Base-by-base conservation (phyloP, 768 basidiomycete genomes). In the Pleurotus eryngii region DNA sequence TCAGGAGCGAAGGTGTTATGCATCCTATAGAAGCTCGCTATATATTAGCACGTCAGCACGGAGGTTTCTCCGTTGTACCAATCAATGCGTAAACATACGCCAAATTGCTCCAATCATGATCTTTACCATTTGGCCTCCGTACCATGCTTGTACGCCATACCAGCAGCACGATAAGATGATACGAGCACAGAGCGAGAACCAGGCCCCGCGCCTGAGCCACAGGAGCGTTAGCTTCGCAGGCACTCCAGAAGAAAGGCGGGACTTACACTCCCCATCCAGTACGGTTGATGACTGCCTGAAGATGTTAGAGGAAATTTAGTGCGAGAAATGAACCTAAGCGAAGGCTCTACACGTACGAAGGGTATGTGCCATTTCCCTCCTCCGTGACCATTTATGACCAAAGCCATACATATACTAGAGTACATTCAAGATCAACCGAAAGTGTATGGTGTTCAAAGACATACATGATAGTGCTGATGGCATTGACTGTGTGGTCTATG, bases 281-380 rank as follows among this genome's bases (percentile, higher is more conserved):
- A 7, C 68, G 60, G 49, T 67, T 70, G 3, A 70, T 56, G 7
- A 70, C 64, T 3, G 68, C 65, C 68, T 69, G 26, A 12, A 30
- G 35, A 24, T 7, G 38, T 9, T 15, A 1, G 20, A 22, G 1
- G 49, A 8, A 42, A 30, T 6, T 38, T 5, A 46, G 7, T 11
- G 14, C 39, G 20, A 22, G 20, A 30, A 24, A 14, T 42, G 3
- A 14, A 7, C 48, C n/a, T 5, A n/a, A 46, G 46, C 14, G n/a
- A 20, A 6, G 50, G 40, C 14, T 6, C 12, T 5, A 17, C 43
- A 59, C 69, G 26, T 51, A 70, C 69, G 49, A 71, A 71, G 4
- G 70, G 68, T 35, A 71, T 58, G 57, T 68, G 67, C 70, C 70
- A 71, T 49, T 68, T 67, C n/a, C 68, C 70, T 14, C 68, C 70